These are phyloP conservation scores for Diaporthe sp. DNA, from an alignment of 2,329 filamentous ascomycete genomes.

Conservation along the genomic window DNA sequence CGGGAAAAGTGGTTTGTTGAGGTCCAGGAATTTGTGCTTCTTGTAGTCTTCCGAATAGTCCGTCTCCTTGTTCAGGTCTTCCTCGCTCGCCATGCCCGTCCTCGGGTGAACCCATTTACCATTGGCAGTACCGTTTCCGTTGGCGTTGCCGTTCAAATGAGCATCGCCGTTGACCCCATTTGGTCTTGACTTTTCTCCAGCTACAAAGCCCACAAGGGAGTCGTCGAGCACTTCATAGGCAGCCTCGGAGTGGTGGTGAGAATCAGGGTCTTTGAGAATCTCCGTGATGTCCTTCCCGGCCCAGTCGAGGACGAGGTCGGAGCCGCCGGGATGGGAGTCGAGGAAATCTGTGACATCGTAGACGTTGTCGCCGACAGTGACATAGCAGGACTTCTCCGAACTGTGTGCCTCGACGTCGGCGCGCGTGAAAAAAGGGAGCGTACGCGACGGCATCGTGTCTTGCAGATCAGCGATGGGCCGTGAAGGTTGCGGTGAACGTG, in stretches of 20 bases:
- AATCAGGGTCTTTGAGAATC: conserved; percentile 85
- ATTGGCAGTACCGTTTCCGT: conserved; percentile 48
- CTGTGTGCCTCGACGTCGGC: conserved; percentile 87
- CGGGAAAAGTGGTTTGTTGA: conserved; percentile 84
- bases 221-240: conserved; percentile 98
- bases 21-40: conserved; percentile 92
- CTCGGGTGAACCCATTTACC: conserved; percentile 62
- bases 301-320: conserved; percentile 89
- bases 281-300: conserved; percentile 86
- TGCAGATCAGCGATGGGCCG: neutral
- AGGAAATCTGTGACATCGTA: conserved; percentile 96
- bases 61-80: conserved; percentile 89
- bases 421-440: conserved; percentile 84
- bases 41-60: conserved; percentile 83
- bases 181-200: conserved; percentile 63
- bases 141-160: conserved; percentile 47
- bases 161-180: conserved; percentile 50
- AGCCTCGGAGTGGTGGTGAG: conserved; percentile 88
- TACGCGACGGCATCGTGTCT: conserved; percentile 78
- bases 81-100: conserved; percentile 91
- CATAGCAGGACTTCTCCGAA: conserved; percentile 87
- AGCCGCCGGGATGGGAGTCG: conserved; percentile 90
- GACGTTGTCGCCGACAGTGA: conserved; percentile 89
- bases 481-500: conserved; percentile 13
- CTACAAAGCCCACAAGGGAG: conserved; percentile 84